These are phyloP conservation scores for Marchantia polymorpha DNA, from an alignment of 225 moss, liverwort and hornwort species.

Conservation along the genomic window DNA sequence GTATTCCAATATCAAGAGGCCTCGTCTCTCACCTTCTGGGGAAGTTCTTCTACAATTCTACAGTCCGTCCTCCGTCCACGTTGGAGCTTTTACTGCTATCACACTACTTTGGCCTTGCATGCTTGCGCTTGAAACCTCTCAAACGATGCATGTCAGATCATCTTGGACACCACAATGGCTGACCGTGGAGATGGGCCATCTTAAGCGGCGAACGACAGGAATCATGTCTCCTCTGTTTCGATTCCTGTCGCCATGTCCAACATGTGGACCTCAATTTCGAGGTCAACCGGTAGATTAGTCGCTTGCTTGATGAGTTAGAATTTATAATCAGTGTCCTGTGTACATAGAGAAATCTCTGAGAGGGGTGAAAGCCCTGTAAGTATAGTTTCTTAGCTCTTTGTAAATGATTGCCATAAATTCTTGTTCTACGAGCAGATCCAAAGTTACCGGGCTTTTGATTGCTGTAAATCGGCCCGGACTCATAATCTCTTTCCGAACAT, in stretches of 20 bases:
- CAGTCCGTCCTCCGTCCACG: neutral
- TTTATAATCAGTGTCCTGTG: no score
- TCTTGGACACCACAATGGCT: neutral
- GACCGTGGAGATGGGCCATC: neutral
- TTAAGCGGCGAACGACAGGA: neutral
- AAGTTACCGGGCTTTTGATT: no score
- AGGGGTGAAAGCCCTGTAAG: no score
- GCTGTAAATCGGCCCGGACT: no score
- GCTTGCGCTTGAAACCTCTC: neutral
- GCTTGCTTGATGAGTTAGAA: no score
- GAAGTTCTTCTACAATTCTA: neutral
- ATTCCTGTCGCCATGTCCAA: neutral
- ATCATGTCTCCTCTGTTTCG: neutral
- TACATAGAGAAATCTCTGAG: no score
- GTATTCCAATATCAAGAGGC: conserved; percentile 1
- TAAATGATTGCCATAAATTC: no score
- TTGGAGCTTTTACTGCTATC: neutral
- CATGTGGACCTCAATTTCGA: neutral
- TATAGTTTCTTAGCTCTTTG: no score
- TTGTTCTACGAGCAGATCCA: no score
- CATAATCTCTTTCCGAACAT: no score
- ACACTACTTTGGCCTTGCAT: neutral
- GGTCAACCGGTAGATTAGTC: neutral
- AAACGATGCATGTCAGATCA: neutral
- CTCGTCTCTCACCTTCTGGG: conserved; percentile 10